These are phyloP conservation scores for Guyanaporus albipodus DNA, from an alignment of 768 basidiomycete genomes.

Conservation along the genomic window DNA sequence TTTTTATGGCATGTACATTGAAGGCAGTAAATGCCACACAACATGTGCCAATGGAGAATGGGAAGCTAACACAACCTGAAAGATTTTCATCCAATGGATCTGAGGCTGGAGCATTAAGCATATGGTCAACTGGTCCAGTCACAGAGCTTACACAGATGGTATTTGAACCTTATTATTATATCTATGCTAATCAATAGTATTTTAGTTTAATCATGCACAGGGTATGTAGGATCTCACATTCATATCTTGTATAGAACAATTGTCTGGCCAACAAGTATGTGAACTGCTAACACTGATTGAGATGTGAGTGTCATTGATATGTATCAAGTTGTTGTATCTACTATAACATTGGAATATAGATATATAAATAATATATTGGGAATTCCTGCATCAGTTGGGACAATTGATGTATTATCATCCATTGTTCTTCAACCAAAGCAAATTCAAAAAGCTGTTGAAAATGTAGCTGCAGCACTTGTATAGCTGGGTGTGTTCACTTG, in stretches of 20 bases:
- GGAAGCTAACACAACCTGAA: not conserved
- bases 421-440: not conserved
- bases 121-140: conserved; percentile 2
- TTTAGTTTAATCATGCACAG: not conserved
- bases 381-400: not conserved
- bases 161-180: not conserved
- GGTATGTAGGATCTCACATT: fast-evolving
- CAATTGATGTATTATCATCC: not conserved
- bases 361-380: conserved; percentile 1
- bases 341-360: not conserved
- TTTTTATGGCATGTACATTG: conserved; percentile 9
- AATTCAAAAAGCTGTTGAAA: conserved; percentile 5
- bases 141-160: not conserved
- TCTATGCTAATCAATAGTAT: not conserved
- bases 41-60: conserved; percentile 1
- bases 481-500: conserved; percentile 4
- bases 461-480: not conserved
- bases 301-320: not conserved
- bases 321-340: not conserved
- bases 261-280: not conserved
- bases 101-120: not conserved
- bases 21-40: not conserved
- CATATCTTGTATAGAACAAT: not conserved
- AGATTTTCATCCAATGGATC: not conserved
- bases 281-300: not conserved